Evolutionary conservation across 345 rosid genomes (phyloP), one percentile per base, ranked within the genome.

Genomic region (Eucalyptus paniculata): DNA sequence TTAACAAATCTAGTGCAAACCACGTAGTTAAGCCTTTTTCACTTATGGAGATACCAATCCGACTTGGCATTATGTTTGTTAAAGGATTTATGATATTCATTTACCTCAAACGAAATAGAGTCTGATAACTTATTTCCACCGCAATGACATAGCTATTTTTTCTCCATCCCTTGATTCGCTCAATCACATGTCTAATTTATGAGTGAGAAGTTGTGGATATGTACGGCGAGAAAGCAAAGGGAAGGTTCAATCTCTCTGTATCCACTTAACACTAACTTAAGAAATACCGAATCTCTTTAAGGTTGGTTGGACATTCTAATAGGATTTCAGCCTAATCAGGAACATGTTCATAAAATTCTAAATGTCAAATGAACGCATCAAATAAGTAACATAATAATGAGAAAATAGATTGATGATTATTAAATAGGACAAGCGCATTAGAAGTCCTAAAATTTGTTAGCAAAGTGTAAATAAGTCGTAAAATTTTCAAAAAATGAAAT

Each of bases 361-460:
- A 53, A 53, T 53, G 56, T 10, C 56, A 53, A 53, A 53, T 53
- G 56, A 53, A 19, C 5, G 1, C 56, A 53, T 53, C 0, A 0
- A 53, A 53, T 10, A 53, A 53, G 10, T 53, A 53, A 53, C 2
- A 19, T 19, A 8, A 19, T 53, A 0, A 53, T 0, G 0, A 53
- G 56, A 53, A 53, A 53, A 53, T 0, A 53, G 24, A 53, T 19
- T 8, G 2, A 53, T 53, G 56, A 19, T 18, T 53, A 53, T 19
- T 19, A 53, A 19, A 53, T 0, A 1, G 0, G 1, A 53, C 2
- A 53, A 53, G 5, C 5, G 0, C 10, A 53, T 53, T 53, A 19
- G 5, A 53, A 53, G 24, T 53, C 56, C 56, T 53, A 53, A 53
- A 53, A 19, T 53, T 53, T 53, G 56, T 53, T 1, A 53, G 0